phyloP scores from a whole-genome alignment of 2,329 filamentous ascomycete species.

The Dactylellina haptotyla region DNA sequence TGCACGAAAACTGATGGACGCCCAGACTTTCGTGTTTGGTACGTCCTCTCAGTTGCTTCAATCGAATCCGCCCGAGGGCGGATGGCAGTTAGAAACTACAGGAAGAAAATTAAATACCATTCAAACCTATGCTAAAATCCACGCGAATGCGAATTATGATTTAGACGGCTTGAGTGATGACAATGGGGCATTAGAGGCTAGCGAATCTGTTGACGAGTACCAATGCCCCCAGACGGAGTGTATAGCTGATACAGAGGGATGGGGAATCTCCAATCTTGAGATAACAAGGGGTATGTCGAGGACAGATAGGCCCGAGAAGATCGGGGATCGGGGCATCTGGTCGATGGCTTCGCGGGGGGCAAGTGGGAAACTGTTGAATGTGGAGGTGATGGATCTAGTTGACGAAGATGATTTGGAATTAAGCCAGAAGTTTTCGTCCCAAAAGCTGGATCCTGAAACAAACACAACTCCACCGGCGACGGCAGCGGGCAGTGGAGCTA shows the following conservation, averaged over 20 bases:
- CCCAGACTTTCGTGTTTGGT: conserved; percentile 43
- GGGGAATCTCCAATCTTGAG: conserved; percentile 42
- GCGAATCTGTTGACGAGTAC: not conserved
- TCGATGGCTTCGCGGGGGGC: conserved; percentile 21
- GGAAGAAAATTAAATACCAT: conserved; percentile 39
- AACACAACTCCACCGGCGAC: not conserved
- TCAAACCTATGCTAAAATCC: conserved; percentile 45
- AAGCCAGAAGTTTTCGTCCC: conserved; percentile 21
- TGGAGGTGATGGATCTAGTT: conserved; percentile 40
- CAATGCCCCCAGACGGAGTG: conserved; percentile 4
- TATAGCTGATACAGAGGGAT: conserved; percentile 27
- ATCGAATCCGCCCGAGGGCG: conserved; percentile 22
- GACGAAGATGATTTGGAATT: conserved; percentile 45
- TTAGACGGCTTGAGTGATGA: conserved; percentile 15
- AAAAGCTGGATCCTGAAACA: conserved; percentile 2
- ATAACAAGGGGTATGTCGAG: conserved; percentile 2
- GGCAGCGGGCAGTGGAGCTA: not conserved
- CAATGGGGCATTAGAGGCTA: not conserved
- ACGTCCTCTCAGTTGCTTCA: conserved; percentile 38
- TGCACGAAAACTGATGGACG: conserved; percentile 29
- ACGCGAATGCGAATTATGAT: conserved; percentile 22
- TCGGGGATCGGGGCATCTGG: conserved; percentile 20
- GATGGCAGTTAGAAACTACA: conserved; percentile 39
- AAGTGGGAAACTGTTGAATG: conserved; percentile 14
- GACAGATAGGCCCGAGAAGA: not conserved